Evolutionary conservation across 805 yeast genomes (phyloP).

Genomic region (Nakazawaea populi): DNA sequence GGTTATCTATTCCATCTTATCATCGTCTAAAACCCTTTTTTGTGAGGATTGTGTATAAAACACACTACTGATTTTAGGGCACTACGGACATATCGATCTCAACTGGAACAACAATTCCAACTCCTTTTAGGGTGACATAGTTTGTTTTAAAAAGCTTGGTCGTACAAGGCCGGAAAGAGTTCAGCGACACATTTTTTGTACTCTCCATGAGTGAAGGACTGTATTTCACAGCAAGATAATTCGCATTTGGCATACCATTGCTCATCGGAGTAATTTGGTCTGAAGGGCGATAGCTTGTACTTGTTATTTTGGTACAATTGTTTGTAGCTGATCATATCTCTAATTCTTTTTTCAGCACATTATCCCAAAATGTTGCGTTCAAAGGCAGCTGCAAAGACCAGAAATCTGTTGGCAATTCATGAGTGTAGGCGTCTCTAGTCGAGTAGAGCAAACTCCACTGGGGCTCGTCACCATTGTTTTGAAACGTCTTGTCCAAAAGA

Average conservation of each 20-base stretch:
- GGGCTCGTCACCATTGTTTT: conserved; percentile 33
- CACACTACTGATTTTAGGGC: background rate
- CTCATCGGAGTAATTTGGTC: conserved; percentile 22
- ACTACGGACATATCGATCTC: conserved; percentile 8
- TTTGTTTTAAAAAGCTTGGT: background rate
- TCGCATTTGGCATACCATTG: conserved; percentile 1
- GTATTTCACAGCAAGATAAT: conserved; percentile 6
- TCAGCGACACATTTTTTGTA: conserved; percentile 5
- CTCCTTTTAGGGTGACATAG: no score
- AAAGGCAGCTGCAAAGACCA: conserved; percentile 33
- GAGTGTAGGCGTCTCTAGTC: conserved; percentile 27
- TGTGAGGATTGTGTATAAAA: background rate
- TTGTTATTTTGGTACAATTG: conserved; percentile 29
- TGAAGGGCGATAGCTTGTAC: conserved; percentile 28
- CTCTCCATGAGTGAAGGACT: conserved; percentile 6
- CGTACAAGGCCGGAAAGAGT: conserved; percentile 2
- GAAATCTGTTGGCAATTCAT: conserved; percentile 23
- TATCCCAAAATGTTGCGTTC: conserved; percentile 38
- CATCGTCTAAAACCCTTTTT: background rate
- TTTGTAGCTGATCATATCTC: conserved; percentile 25
- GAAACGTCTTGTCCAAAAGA: conserved; percentile 31
- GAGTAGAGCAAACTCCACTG: conserved; percentile 34
- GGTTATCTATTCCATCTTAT: background rate
- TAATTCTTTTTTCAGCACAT: conserved; percentile 18
- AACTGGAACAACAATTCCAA: no score